Conservation (phyloP, 2,329 filamentous ascomycete genomes). For the Monascus ruber region DNA sequence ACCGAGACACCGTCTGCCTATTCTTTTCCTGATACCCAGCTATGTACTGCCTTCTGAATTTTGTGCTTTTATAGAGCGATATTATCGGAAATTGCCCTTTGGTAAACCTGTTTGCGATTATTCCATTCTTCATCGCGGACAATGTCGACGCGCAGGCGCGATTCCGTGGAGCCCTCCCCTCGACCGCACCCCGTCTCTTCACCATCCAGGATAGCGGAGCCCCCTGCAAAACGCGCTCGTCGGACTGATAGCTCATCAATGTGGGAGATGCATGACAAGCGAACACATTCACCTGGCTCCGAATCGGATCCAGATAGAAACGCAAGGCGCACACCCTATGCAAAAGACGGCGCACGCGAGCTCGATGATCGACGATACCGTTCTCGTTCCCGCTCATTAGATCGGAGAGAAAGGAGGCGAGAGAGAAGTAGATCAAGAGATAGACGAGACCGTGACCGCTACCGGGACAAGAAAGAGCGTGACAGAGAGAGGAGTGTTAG, state of each 20-base stretch:
- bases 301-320: constrained; percentile 23
- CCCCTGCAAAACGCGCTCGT: constrained; percentile 40
- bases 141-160: background rate
- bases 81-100: no score
- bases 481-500: constrained; percentile 27
- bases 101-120: background rate
- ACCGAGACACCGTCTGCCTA: no score
- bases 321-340: constrained; percentile 24
- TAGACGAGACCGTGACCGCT: constrained; percentile 17
- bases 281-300: constrained; percentile 15
- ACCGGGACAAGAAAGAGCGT: constrained; percentile 21
- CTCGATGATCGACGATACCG: constrained; percentile 30
- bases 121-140: background rate
- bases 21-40: no score
- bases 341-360: constrained; percentile 23
- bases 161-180: constrained; percentile 1
- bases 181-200: constrained; percentile 3
- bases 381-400: constrained; percentile 23
- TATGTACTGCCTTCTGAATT: no score
- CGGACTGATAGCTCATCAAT: constrained; percentile 49
- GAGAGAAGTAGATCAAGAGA: constrained; percentile 36
- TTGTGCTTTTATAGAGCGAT: no score
- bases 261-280: constrained; percentile 42
- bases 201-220: constrained; percentile 38
- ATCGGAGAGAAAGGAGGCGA: constrained; percentile 28